Percentiles rank a stretch among this genome's conserved stretches.
These are phyloP conservation scores for Scopulariopsis brevicaulis DNA, from an alignment of 2,329 filamentous ascomycete genomes.

Conservation along the genomic window DNA sequence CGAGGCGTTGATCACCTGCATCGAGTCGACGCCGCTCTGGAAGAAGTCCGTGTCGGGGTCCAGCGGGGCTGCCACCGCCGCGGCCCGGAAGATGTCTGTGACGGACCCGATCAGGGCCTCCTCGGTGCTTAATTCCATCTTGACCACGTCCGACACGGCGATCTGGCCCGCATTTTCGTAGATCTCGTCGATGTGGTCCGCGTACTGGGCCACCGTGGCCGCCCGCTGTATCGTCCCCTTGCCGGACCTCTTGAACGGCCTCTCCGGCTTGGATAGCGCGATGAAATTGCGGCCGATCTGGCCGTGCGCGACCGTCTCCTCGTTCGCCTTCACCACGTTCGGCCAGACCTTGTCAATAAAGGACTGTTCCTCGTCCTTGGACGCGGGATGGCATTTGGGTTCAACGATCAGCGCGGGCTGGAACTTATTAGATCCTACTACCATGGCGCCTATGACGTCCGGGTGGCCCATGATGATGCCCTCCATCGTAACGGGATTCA, in stretches of 20 bases:
- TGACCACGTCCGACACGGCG: neutral
- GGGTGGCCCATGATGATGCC: conserved; percentile 23
- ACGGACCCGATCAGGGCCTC: too few relatives aligned
- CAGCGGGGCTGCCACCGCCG: conserved; percentile 10
- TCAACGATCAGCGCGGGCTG: conserved; percentile 37
- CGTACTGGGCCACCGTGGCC: conserved; percentile 25
- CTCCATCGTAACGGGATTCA: conserved; percentile 33
- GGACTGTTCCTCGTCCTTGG: conserved; percentile 8
- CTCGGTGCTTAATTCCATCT: too few relatives aligned
- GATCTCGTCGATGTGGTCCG: conserved; percentile 27
- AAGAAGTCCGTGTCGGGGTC: conserved; percentile 22
- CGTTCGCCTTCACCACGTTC: conserved; percentile 27
- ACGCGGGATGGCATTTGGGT: conserved; percentile 17
- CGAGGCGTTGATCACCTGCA: conserved; percentile 20
- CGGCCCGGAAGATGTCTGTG: conserved; percentile 7
- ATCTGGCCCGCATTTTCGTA: conserved; percentile 17
- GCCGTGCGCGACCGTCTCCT: conserved; percentile 30
- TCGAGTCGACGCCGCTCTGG: conserved; percentile 23
- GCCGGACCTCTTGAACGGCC: conserved; percentile 28
- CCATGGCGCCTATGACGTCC: conserved; percentile 25
- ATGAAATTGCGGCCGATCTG: conserved; percentile 28
- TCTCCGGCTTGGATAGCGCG: conserved; percentile 22
- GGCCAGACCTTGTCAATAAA: conserved; percentile 33
- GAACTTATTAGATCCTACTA: conserved; percentile 32
- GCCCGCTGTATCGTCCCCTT: conserved; percentile 34